phyloP scores from a whole-genome alignment of 495 filamentous ascomycete genomes.

The Cercophora samala region DNA sequence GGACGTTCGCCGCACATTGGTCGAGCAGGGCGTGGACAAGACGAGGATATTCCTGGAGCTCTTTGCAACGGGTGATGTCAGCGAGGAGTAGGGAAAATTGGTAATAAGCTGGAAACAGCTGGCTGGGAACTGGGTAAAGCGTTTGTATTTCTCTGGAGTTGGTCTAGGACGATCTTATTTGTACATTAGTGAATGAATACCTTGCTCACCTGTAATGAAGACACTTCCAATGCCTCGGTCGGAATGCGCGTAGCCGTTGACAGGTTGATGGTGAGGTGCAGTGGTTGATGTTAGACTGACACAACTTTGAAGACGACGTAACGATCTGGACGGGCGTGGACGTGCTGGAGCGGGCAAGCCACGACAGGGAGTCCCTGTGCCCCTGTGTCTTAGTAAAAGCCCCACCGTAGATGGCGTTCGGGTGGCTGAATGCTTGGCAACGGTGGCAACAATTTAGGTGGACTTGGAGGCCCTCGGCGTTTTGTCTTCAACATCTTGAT shows the following conservation, averaged over 20 bases:
- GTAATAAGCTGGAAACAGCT: neutral
- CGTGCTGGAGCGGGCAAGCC: neutral
- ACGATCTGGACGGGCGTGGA: neutral
- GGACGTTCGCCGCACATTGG: slow-evolving; percentile 48
- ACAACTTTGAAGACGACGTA: neutral
- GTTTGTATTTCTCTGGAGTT: neutral
- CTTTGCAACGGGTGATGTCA: slow-evolving; percentile 59
- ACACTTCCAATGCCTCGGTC: neutral
- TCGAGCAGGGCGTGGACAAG: slow-evolving; percentile 48
- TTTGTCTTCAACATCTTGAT: neutral
- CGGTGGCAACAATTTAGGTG: neutral
- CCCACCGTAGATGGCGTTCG: neutral
- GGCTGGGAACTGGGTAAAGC: neutral
- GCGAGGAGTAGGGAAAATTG: slow-evolving; percentile 16
- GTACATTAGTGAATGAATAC: no score
- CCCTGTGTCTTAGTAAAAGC: neutral
- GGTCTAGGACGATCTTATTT: no score
- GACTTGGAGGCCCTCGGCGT: neutral
- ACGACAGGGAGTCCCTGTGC: neutral
- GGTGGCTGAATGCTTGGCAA: neutral
- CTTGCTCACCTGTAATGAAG: neutral
- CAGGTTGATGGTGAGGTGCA: neutral
- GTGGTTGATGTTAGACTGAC: neutral
- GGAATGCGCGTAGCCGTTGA: neutral
- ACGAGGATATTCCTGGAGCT: slow-evolving; percentile 62